Evolutionary conservation across 2,329 filamentous ascomycete genomes (phyloP), one percentile per base, ranked within the genome.

Genomic region (Dothideomycetes sp.): DNA sequence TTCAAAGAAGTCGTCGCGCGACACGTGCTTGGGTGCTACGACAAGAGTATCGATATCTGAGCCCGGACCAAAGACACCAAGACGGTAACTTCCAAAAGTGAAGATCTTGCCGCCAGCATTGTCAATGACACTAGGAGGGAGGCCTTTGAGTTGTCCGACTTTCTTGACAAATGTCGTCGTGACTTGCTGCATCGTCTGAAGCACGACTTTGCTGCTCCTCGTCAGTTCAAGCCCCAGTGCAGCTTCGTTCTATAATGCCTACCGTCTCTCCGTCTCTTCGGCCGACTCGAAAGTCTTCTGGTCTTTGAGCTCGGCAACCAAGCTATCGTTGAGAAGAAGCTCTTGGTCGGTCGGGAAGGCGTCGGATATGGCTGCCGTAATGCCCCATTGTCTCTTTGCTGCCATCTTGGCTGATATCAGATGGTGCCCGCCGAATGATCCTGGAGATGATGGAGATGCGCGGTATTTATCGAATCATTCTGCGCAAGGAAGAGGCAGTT

Each of bases 31-130:
- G 8, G 91, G 91, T 11, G 81, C 88, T 37, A 95, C 82, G 43
- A 96, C 79, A 37, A 98, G 76, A 2, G 91, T 95, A 65, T 98
- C 91, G 52, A 98, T 96, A 77, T 98, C 91, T 34, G 91, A 96
- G 37, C 87, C 72, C 33, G 91, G 91, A 4, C 88, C 88, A 60
- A 84, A 94, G 17, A 96, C 91, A 44, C 91, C 91, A 10, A 98
- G 71, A 30, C 88, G 81, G 61, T 89, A 98, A 62, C 91, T 96
- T 47, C 91, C 91, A 60, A 91, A 98, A 1, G 89, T 93, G 60
- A 94, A 94, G 49, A 98, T 79, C 65, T 89, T 91, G 48, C 88
- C 91, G 38, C 88, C 84, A 4, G 88, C 84, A 54, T 82, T 80
- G 50, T 88, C 84, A 34, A 91, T 75, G 34, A 91, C 75, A 22